Percentiles rank a stretch among this genome's conserved stretches.
phyloP scores from a whole-genome alignment of 1,284 basidiomycete genomes.

The Irpex rosettiformis region DNA sequence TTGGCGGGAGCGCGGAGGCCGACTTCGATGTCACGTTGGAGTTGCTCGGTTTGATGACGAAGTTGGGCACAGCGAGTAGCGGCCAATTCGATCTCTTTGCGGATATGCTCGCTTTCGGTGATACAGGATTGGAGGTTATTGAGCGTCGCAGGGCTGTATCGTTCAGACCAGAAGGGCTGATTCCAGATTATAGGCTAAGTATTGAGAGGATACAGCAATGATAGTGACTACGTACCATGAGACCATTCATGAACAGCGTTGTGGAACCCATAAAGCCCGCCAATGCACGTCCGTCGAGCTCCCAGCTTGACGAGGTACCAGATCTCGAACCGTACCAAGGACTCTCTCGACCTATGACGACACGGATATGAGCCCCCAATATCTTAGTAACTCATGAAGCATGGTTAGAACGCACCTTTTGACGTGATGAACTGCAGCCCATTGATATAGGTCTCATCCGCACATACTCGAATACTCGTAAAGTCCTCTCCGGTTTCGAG shows the following conservation, averaged over 20 bases:
- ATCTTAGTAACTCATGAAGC: background rate
- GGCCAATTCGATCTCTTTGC: conserved; percentile 2
- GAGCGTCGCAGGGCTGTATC: background rate
- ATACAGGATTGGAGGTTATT: conserved; percentile 3
- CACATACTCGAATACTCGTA: background rate
- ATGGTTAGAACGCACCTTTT: background rate
- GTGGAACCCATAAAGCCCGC: conserved; percentile 8
- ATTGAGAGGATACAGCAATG: background rate
- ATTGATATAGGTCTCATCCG: background rate
- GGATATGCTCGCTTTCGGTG: conserved; percentile 1
- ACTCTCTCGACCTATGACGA: background rate
- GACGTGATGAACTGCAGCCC: conserved; percentile 8
- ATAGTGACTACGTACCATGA: conserved; percentile 5
- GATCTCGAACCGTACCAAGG: conserved; percentile 6
- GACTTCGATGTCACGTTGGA: background rate
- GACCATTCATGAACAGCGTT: background rate
- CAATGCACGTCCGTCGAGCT: conserved; percentile 6
- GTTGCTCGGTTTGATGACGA: background rate
- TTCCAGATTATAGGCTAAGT: background rate
- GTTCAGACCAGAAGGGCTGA: conserved; percentile 9
- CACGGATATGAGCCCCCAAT: background rate
- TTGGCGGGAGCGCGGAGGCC: background rate
- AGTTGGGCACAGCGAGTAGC: background rate
- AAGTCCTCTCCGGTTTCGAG: conserved; percentile 5
- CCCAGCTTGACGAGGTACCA: background rate